phyloP scores from a whole-genome alignment of 768 basidiomycete species.

The Hericium coralloides region DNA sequence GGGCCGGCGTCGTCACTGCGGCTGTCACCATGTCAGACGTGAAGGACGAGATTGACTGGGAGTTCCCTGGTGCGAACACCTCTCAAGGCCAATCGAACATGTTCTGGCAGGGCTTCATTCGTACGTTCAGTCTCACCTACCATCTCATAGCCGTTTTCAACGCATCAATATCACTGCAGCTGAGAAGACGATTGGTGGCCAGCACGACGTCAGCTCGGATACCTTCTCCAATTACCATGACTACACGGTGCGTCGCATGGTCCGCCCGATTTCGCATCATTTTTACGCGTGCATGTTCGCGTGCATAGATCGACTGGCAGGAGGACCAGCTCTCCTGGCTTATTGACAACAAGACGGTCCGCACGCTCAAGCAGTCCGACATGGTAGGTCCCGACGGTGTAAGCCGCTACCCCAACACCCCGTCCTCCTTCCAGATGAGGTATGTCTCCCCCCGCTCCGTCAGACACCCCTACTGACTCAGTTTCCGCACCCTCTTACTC shows the following conservation, averaged over 20 bases:
- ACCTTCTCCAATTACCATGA: conserved; percentile 68
- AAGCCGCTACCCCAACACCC: conserved; percentile 63
- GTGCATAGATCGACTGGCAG: conserved; percentile 69
- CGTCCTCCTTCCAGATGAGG: conserved; percentile 77
- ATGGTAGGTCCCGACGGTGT: conserved; percentile 46
- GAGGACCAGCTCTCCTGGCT: conserved; percentile 54
- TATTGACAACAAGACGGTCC: conserved; percentile 64
- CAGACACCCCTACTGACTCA: neutral
- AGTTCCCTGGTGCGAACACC: conserved; percentile 59
- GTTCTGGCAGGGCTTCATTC: conserved; percentile 69
- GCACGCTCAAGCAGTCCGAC: conserved; percentile 56
- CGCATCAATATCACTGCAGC: conserved; percentile 21
- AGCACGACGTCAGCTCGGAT: conserved; percentile 42
- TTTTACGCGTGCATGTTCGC: neutral
- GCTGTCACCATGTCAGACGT: conserved; percentile 77
- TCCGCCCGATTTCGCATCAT: too few relatives aligned
- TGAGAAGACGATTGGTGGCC: conserved; percentile 38
- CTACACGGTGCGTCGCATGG: conserved; percentile 45
- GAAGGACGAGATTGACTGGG: conserved; percentile 86
- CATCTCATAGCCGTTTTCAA: neutral
- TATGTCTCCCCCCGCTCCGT: conserved; percentile 20
- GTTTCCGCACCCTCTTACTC: too few relatives aligned
- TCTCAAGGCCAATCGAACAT: conserved; percentile 69
- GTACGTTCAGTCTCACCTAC: conserved; percentile 29
- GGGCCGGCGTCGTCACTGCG: conserved; percentile 77